Percentiles rank a stretch among this genome's conserved stretches.
phyloP scores from a whole-genome alignment of 495 filamentous ascomycete genomes.

The Penicillium herquei region DNA sequence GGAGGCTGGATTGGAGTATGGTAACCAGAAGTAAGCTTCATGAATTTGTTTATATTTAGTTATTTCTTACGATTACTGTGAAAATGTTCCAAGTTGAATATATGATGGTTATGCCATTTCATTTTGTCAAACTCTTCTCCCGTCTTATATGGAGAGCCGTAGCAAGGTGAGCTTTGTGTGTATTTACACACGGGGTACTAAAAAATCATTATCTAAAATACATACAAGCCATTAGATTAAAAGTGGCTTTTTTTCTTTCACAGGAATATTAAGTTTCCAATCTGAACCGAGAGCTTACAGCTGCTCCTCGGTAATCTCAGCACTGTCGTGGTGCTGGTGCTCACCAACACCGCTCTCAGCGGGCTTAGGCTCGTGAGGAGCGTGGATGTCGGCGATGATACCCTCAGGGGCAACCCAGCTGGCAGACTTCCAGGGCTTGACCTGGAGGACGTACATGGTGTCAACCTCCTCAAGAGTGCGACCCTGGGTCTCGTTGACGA shows the following conservation, averaged over 20 bases:
- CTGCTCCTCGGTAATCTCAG: constrained; percentile 15
- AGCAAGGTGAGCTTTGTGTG: constrained; percentile 12
- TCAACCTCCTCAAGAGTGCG: constrained; percentile 77
- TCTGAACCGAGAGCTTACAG: constrained; percentile 3
- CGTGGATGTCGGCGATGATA: constrained; percentile 34
- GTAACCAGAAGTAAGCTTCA: constrained; percentile 37
- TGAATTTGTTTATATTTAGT: neutral
- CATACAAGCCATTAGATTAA: constrained; percentile 5
- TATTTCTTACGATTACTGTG: neutral
- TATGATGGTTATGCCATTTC: constrained; percentile 11
- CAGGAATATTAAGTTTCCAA: neutral
- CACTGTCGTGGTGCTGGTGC: constrained; percentile 26
- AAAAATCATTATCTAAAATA: constrained; percentile 10
- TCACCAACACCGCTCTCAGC: constrained; percentile 14
- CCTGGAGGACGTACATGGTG: constrained; percentile 74
- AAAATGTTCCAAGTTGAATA: neutral
- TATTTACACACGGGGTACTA: constrained; percentile 16
- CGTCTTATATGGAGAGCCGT: constrained; percentile 4
- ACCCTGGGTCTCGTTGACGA: constrained; percentile 69
- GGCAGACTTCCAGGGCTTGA: constrained; percentile 64
- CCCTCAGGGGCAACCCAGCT: constrained; percentile 57
- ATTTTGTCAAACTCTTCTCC: constrained; percentile 13
- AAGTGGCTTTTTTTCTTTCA: neutral
- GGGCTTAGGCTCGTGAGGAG: constrained; percentile 15
- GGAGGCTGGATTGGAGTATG: constrained; percentile 69